A percentile compares a stretch with the other conserved stretches of the same genome.
These are phyloP conservation scores for Comarum palustre DNA, from an alignment of 306 rosid genomes.

Conservation along the genomic window DNA sequence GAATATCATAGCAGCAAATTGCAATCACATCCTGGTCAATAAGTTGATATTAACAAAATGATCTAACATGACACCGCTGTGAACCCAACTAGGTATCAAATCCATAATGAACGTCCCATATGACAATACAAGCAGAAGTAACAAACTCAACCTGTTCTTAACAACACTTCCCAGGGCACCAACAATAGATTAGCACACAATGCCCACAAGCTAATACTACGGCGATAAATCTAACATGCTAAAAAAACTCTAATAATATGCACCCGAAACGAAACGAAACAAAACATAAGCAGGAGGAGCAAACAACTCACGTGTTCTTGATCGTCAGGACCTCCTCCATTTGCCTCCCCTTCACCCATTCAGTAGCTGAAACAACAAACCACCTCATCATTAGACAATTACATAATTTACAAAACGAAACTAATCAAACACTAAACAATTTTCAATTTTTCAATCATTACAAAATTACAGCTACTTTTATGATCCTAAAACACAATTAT, in stretches of 20 bases:
- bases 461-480: no score
- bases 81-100: neutral
- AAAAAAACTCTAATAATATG: neutral
- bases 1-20: neutral
- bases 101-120: neutral
- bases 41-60: neutral
- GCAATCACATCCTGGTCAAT: neutral
- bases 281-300: no score
- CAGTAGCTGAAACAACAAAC: constrained; percentile 42
- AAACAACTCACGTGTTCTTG: constrained; percentile 60
- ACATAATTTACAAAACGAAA: neutral
- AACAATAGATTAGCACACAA: no score
- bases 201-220: constrained; percentile 1
- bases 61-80: neutral
- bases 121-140: neutral
- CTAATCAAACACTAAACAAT: neutral
- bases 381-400: no score
- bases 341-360: constrained; percentile 84
- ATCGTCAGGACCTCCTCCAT: constrained; percentile 80
- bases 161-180: neutral
- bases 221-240: no score
- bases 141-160: neutral
- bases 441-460: no score
- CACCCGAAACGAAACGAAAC: neutral
- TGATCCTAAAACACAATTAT: neutral